Percentiles rank a stretch among this genome's conserved stretches.
phyloP scores from a whole-genome alignment of 805 yeast genomes.

The Yamadazyma olivae region DNA sequence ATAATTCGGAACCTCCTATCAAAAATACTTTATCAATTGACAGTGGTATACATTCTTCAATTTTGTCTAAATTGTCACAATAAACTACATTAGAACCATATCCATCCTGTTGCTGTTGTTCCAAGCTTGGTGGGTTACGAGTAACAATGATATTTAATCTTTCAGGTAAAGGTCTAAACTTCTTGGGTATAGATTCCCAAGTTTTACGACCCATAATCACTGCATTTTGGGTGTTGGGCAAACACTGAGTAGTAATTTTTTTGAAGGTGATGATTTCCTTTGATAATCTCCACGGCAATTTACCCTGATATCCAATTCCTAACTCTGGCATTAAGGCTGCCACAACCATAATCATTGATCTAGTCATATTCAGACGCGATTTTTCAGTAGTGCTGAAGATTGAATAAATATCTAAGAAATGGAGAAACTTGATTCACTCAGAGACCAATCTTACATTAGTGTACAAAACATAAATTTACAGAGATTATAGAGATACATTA shows the following conservation, averaged over 20 bases:
- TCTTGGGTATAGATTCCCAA: conserved; percentile 88
- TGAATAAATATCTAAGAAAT: no score
- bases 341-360: conserved; percentile 53
- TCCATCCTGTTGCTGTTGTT: conserved; percentile 15
- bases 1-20: conserved; percentile 92
- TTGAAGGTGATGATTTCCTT: conserved; percentile 85
- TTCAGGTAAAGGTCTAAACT: conserved; percentile 77
- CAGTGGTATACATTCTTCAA: conserved; percentile 19
- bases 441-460: conserved; percentile 6
- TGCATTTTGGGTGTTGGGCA: conserved; percentile 49
- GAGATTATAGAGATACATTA: no score
- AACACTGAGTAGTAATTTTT: conserved; percentile 54
- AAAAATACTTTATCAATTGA: conserved; percentile 63
- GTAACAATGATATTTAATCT: conserved; percentile 78
- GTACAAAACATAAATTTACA: conserved; percentile 9
- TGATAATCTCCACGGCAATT: conserved; percentile 82
- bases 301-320: conserved; percentile 84
- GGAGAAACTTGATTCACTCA: no score
- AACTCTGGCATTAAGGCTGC: conserved; percentile 79
- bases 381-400: no score
- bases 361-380: conserved; percentile 9
- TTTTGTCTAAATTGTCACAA: conserved; percentile 21
- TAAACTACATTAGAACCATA: conserved; percentile 28
- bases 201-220: conserved; percentile 96
- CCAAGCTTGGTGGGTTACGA: conserved; percentile 26